Evolutionary conservation across 164 flowering plant genomes (phyloP).

Genomic region (Litsea cubeba): DNA sequence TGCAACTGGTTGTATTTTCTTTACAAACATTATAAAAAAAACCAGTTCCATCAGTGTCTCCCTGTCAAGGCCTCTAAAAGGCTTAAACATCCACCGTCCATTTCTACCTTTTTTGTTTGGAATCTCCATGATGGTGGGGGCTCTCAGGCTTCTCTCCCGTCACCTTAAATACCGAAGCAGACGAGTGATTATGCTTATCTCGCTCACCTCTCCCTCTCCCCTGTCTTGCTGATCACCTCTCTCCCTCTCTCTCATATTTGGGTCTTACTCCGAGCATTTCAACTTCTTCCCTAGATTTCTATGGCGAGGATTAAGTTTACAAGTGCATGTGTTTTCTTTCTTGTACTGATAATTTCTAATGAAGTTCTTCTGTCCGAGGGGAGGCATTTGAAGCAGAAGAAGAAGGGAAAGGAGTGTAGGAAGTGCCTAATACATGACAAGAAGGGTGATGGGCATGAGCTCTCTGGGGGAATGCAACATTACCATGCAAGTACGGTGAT

Average conservation of each 20-base stretch:
- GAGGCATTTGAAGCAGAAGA: background rate
- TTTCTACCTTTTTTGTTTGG: background rate
- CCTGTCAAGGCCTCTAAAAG: no score
- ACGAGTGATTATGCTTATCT: background rate
- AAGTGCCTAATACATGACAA: background rate
- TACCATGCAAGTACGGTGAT: background rate
- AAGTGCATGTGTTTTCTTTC: background rate
- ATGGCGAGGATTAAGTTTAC: slow-evolving; percentile 2
- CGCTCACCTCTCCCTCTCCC: background rate
- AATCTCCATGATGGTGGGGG: slow-evolving; percentile 2
- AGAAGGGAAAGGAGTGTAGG: background rate
- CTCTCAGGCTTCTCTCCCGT: background rate
- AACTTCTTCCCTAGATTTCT: background rate
- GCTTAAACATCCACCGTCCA: background rate
- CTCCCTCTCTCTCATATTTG: background rate
- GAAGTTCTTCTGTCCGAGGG: background rate
- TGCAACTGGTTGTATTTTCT: background rate
- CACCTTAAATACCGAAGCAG: background rate
- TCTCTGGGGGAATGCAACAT: no score
- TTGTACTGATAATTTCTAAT: background rate
- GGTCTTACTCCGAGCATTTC: background rate
- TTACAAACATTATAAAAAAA: no score
- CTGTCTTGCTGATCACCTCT: background rate
- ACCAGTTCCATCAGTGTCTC: no score
- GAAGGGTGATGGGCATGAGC: background rate